These are phyloP conservation scores for Nannochloris sp. DNA, from an alignment of 139 green algal genomes.

Conservation along the genomic window DNA sequence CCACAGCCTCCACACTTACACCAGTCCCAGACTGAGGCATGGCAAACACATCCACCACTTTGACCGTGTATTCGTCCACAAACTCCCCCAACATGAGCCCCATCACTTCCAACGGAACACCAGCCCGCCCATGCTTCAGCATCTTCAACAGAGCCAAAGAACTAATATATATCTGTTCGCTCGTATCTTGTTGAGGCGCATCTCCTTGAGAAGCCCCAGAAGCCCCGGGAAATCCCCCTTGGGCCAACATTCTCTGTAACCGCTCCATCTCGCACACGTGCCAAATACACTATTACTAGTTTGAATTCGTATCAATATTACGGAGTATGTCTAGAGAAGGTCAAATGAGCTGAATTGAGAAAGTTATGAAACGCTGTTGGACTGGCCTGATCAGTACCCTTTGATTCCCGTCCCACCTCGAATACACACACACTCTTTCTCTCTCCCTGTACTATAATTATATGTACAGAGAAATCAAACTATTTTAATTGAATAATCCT, in stretches of 20 bases:
- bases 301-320: too few relatives aligned
- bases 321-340: too few relatives aligned
- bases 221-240: conserved; percentile 13
- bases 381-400: too few relatives aligned
- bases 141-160: conserved; percentile 97
- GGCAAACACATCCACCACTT: conserved; percentile 98
- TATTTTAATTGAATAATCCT: too few relatives aligned
- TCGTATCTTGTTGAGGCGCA: conserved; percentile 81
- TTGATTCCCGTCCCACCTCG: too few relatives aligned
- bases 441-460: too few relatives aligned
- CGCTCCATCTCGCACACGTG: conserved; percentile 41
- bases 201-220: conserved; percentile 32
- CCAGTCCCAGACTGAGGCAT: conserved; percentile 98
- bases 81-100: conserved; percentile 99
- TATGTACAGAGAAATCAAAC: too few relatives aligned
- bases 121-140: conserved; percentile 96
- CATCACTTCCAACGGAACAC: conserved; percentile 99
- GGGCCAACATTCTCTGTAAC: conserved; percentile 56
- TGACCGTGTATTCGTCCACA: conserved; percentile 98
- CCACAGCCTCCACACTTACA: conserved; percentile 95
- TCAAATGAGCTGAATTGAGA: too few relatives aligned
- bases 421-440: too few relatives aligned
- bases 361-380: too few relatives aligned
- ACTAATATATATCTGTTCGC: conserved; percentile 97
- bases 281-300: neutral